Percentiles rank a stretch among this genome's conserved stretches.
These are phyloP conservation scores for Dionaea muscipula DNA, from an alignment of 179 eudicot species.

Conservation along the genomic window DNA sequence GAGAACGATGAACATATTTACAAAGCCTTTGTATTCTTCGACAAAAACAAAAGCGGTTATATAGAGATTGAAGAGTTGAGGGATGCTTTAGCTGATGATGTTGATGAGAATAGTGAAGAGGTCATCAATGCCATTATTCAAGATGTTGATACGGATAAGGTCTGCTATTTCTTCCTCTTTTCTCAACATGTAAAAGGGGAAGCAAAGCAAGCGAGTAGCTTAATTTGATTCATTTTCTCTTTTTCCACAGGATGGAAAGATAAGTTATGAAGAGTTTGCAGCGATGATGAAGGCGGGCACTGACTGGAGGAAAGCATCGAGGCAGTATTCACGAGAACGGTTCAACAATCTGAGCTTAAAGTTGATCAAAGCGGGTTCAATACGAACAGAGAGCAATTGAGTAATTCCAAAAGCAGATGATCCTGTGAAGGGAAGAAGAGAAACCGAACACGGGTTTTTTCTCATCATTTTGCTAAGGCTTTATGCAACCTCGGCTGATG, in stretches of 20 bases:
- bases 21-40: constrained; percentile 66
- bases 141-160: constrained; percentile 94
- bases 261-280: constrained; percentile 33
- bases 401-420: not conserved
- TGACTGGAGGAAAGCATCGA: constrained; percentile 61
- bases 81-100: constrained; percentile 52
- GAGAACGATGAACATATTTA: constrained; percentile 62
- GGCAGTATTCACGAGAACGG: constrained; percentile 16
- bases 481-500: too few relatives aligned
- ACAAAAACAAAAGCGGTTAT: constrained; percentile 45
- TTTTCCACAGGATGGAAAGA: constrained; percentile 15
- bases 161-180: constrained; percentile 10
- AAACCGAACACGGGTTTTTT: too few relatives aligned
- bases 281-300: constrained; percentile 90
- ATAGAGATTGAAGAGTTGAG: constrained; percentile 74
- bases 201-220: too few relatives aligned
- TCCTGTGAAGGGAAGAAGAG: not conserved
- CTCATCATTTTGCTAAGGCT: too few relatives aligned
- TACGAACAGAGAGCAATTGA: not conserved
- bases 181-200: too few relatives aligned
- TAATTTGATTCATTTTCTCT: not conserved
- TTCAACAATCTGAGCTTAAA: constrained; percentile 12
- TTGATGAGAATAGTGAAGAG: constrained; percentile 50
- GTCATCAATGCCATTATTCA: constrained; percentile 65
- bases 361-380: constrained; percentile 10